Evolutionary conservation across 2,329 filamentous ascomycete genomes (phyloP).

Genomic region (Calycina marina): DNA sequence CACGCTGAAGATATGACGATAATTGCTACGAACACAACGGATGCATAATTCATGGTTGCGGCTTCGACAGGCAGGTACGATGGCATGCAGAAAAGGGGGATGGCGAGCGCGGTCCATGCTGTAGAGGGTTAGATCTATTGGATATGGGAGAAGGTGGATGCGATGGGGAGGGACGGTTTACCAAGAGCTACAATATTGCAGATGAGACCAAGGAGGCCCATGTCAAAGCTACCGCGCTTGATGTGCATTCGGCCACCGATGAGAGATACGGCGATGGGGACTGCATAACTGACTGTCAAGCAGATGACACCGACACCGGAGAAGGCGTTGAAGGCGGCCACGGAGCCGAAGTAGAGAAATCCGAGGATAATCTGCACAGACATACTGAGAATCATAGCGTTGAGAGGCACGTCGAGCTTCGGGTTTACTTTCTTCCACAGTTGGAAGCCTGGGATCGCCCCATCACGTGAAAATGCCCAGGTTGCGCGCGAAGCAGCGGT

Average conservation of each 20-base stretch:
- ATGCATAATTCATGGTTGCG: conserved; percentile 39
- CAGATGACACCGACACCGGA: conserved; percentile 57
- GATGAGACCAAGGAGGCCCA: conserved; percentile 44
- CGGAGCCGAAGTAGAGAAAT: conserved; percentile 54
- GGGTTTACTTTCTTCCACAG: conserved; percentile 47
- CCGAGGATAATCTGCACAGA: conserved; percentile 47
- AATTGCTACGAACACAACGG: not conserved
- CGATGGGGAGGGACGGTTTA: not conserved
- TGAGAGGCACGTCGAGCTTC: conserved; percentile 49
- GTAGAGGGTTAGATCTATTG: conserved; percentile 19
- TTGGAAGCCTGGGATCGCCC: conserved; percentile 48
- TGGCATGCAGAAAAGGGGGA: conserved; percentile 65
- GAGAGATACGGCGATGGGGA: conserved; percentile 50
- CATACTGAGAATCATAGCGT: conserved; percentile 61
- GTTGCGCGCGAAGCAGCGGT: conserved; percentile 53
- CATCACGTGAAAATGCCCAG: conserved; percentile 58
- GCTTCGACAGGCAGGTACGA: conserved; percentile 43
- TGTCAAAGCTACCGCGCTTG: conserved; percentile 42
- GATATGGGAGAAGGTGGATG: not conserved
- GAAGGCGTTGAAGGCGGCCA: conserved; percentile 59
- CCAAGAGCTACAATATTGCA: conserved; percentile 32
- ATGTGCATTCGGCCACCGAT: conserved; percentile 36
- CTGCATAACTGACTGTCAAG: conserved; percentile 52
- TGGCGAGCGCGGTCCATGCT: conserved; percentile 53
- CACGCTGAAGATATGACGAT: not conserved